Evolutionary conservation across 805 yeast genomes (phyloP).

Genomic region (Pichia phayaonensis): DNA sequence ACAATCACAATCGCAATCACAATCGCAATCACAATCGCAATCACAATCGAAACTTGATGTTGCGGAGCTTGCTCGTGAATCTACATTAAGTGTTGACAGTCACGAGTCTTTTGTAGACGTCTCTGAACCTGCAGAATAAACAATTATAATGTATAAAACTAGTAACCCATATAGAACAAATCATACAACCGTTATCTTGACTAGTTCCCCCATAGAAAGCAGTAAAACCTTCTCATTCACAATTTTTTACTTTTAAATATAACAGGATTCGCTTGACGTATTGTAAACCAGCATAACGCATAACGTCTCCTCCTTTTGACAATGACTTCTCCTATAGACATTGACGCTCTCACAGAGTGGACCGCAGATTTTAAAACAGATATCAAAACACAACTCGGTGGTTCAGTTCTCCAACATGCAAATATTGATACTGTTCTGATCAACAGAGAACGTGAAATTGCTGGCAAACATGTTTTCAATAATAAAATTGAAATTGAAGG

Average conservation of each 20-base stretch:
- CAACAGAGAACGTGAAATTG: constrained; percentile 26
- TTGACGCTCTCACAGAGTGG: constrained; percentile 21
- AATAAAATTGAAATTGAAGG: constrained; percentile 42
- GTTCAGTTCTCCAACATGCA: constrained; percentile 27
- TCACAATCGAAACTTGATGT: neutral
- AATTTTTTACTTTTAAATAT: too few relatives aligned
- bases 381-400: constrained; percentile 25
- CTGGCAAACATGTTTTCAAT: constrained; percentile 34
- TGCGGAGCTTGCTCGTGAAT: neutral
- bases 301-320: neutral
- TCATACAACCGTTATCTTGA: too few relatives aligned
- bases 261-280: neutral
- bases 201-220: neutral
- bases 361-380: constrained; percentile 21
- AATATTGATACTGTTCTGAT: constrained; percentile 35
- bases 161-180: neutral
- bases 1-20: neutral
- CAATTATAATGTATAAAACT: neutral
- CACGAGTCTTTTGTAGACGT: neutral
- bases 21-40: neutral
- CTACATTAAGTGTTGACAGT: neutral
- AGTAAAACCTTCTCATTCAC: too few relatives aligned
- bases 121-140: neutral
- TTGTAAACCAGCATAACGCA: too few relatives aligned
- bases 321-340: neutral